Evolutionary conservation across 2,329 filamentous ascomycete genomes (phyloP).

Genomic region (Fusarium continuum): DNA sequence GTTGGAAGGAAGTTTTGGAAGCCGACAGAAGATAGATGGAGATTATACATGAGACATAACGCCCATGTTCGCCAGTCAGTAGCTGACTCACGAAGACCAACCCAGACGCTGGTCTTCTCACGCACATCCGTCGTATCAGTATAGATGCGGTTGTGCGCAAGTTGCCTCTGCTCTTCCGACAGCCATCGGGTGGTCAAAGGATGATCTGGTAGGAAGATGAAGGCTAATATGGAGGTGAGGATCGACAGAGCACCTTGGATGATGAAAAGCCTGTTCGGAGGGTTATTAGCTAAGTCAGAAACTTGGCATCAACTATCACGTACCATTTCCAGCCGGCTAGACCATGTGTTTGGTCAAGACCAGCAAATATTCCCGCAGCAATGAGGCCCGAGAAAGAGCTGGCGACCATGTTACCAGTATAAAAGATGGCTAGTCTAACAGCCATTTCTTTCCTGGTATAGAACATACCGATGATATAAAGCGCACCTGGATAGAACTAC

Average conservation of each 20-base stretch:
- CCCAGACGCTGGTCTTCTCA: slow-evolving; percentile 51
- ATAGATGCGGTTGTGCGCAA: slow-evolving; percentile 53
- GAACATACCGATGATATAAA: slow-evolving; percentile 59
- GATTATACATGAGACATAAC: slow-evolving; percentile 42
- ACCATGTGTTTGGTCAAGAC: slow-evolving; percentile 38
- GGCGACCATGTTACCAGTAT: slow-evolving; percentile 51
- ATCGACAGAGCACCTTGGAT: slow-evolving; percentile 45
- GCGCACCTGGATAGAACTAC: slow-evolving; percentile 47
- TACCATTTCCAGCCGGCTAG: slow-evolving; percentile 46
- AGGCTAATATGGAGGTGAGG: slow-evolving; percentile 41
- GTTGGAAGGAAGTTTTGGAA: slow-evolving; percentile 46
- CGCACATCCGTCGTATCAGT: slow-evolving; percentile 41
- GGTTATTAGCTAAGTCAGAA: not conserved
- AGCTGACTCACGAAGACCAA: slow-evolving; percentile 37
- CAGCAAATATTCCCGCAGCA: slow-evolving; percentile 53
- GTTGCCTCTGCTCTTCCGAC: slow-evolving; percentile 49
- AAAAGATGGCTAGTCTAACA: slow-evolving; percentile 54
- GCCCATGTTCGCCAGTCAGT: slow-evolving; percentile 44
- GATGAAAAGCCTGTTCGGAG: slow-evolving; percentile 37
- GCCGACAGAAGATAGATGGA: slow-evolving; percentile 38
- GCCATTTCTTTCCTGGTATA: slow-evolving; percentile 61
- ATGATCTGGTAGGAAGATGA: slow-evolving; percentile 49
- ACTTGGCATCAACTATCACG: accelerated
- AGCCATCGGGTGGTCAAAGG: slow-evolving; percentile 52
- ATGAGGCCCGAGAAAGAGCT: slow-evolving; percentile 56